Evolutionary conservation across 164 flowering plant species (phyloP).

Genomic region (Akebia trifoliata): DNA sequence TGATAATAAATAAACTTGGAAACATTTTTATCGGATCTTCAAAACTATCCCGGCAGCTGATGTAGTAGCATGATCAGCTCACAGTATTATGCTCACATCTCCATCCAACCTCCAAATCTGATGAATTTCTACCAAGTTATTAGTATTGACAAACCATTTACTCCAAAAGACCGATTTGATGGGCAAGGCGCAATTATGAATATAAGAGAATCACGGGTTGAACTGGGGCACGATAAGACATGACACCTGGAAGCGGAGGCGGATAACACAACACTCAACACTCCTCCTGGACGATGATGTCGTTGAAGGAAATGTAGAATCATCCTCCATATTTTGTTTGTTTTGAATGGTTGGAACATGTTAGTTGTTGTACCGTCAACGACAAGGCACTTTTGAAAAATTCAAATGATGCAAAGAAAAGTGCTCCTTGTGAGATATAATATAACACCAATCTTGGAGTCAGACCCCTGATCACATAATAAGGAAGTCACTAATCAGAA

Average conservation of each 20-base stretch:
- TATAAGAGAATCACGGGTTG: too few species aligned
- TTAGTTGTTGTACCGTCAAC: constrained; percentile 29
- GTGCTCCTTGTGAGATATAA: constrained; percentile 91
- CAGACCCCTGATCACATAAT: constrained; percentile 59
- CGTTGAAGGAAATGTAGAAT: neutral
- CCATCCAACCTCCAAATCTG: too few species aligned
- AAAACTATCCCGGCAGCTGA: too few species aligned
- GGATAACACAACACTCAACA: too few species aligned
- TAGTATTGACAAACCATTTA: too few species aligned
- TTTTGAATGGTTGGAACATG: constrained; percentile 11
- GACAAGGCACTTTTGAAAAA: constrained; percentile 56
- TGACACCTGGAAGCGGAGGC: neutral
- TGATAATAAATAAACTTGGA: too few species aligned
- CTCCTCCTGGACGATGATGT: constrained; percentile 1
- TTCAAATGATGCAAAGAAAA: constrained; percentile 93
- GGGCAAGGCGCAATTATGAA: too few species aligned
- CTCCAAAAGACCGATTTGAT: too few species aligned
- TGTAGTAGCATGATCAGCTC: too few species aligned
- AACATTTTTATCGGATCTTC: too few species aligned
- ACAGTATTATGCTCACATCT: too few species aligned
- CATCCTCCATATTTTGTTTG: constrained; percentile 11
- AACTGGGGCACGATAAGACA: neutral
- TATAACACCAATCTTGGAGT: constrained; percentile 83
- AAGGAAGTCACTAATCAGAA: neutral
- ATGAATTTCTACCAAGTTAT: too few species aligned